phyloP scores from a whole-genome alignment of 495 filamentous ascomycete genomes.

The Annulohypoxylon stygium region DNA sequence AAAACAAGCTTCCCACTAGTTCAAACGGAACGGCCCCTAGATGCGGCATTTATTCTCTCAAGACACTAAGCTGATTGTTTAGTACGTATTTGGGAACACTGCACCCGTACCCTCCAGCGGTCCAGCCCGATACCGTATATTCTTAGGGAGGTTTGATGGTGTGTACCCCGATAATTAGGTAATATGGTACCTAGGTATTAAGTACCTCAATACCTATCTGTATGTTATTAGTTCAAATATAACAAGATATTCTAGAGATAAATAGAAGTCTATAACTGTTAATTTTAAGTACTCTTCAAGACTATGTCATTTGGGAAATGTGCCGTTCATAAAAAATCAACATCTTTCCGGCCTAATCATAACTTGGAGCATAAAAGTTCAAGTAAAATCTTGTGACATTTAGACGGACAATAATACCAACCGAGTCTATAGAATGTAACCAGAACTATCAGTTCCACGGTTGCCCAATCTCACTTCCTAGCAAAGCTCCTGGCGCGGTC shows the following conservation, averaged over 20 bases:
- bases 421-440: not conserved
- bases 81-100: no score
- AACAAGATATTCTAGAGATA: no score
- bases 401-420: not conserved
- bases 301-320: no score
- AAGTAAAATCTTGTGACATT: not conserved
- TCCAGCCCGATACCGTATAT: no score
- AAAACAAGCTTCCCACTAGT: not conserved
- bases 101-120: no score
- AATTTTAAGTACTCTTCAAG: no score
- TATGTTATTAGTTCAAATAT: no score
- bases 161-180: not conserved
- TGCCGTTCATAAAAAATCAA: no score
- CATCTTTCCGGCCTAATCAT: not conserved
- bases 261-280: no score
- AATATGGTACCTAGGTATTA: not conserved
- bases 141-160: not conserved
- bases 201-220: no score
- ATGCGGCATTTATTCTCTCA: not conserved
- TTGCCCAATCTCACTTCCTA: slow-evolving; percentile 15
- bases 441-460: no score
- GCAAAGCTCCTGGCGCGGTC: slow-evolving; percentile 58
- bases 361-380: not conserved
- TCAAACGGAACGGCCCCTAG: not conserved
- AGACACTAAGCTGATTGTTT: no score